phyloP scores from a whole-genome alignment of 768 basidiomycete genomes.

The Coprinellus micaceus region DNA sequence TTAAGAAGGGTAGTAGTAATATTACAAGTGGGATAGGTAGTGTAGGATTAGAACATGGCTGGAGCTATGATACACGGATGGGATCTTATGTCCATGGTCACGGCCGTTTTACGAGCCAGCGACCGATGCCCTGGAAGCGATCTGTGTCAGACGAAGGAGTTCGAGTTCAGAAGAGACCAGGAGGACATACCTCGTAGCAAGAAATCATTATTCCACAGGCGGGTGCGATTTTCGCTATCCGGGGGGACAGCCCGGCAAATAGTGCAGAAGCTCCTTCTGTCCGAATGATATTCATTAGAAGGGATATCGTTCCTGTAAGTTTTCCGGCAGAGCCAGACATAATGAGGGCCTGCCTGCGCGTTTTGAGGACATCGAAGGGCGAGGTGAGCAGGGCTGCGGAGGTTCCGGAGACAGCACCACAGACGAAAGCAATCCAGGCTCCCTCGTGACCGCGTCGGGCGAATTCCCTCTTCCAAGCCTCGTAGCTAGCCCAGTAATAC shows the following conservation, averaged over 20 bases:
- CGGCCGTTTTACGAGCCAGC: slow-evolving; percentile 38
- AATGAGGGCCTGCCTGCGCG: slow-evolving; percentile 80
- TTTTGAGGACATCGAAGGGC: slow-evolving; percentile 97
- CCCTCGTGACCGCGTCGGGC: slow-evolving; percentile 51
- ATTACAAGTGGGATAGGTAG: slow-evolving; percentile 8
- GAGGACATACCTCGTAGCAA: slow-evolving; percentile 74
- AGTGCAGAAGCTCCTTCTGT: slow-evolving; percentile 78
- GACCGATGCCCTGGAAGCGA: slow-evolving; percentile 53
- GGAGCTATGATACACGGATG: not conserved
- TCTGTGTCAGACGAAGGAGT: slow-evolving; percentile 10
- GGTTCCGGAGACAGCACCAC: slow-evolving; percentile 87
- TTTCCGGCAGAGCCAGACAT: slow-evolving; percentile 51
- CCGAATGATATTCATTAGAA: slow-evolving; percentile 65
- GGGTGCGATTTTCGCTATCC: slow-evolving; percentile 93
- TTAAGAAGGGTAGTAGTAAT: not conserved
- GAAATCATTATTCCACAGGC: slow-evolving; percentile 99
- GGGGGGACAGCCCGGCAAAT: slow-evolving; percentile 81
- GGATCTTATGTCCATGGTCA: slow-evolving; percentile 3
- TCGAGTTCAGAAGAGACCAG: not conserved
- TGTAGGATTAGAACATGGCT: slow-evolving; percentile 8
- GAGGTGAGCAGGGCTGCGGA: slow-evolving; percentile 84
- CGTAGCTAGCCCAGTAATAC: slow-evolving; percentile 95
- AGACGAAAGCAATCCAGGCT: slow-evolving; percentile 73
- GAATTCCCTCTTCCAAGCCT: slow-evolving; percentile 69
- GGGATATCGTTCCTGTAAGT: slow-evolving; percentile 51